Percentiles rank a stretch among this genome's conserved stretches.
These are phyloP conservation scores for Naumovozyma baii DNA, from an alignment of 805 yeast genomes.

Conservation along the genomic window DNA sequence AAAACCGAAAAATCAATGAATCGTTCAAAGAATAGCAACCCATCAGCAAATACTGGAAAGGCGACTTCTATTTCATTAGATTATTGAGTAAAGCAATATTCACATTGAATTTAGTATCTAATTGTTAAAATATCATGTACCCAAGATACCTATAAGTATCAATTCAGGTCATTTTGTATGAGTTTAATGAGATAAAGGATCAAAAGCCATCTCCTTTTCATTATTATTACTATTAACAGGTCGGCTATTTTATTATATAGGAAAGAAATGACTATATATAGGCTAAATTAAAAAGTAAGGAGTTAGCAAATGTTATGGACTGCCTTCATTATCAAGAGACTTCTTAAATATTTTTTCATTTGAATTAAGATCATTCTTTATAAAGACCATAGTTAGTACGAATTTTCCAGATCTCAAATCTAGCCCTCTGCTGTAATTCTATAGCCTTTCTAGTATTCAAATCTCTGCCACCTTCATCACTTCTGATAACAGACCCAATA, in stretches of 20 bases:
- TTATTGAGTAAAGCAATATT: slow-evolving; percentile 2
- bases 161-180: too few relatives aligned
- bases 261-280: too few relatives aligned
- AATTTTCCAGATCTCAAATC: slow-evolving; percentile 25
- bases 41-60: slow-evolving; percentile 1
- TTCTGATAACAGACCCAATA: slow-evolving; percentile 84
- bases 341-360: too few relatives aligned
- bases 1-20: slow-evolving; percentile 1
- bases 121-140: too few relatives aligned
- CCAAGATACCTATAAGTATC: too few relatives aligned
- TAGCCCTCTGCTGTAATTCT: slow-evolving; percentile 25
- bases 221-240: not conserved
- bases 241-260: not conserved
- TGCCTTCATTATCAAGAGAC: too few relatives aligned
- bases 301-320: too few relatives aligned
- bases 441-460: slow-evolving; percentile 7
- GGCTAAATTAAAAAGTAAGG: too few relatives aligned
- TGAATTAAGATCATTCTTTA: slow-evolving; percentile 7
- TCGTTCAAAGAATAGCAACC: not conserved
- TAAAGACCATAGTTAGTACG: slow-evolving; percentile 18
- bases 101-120: too few relatives aligned
- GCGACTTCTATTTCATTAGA: slow-evolving; percentile 11
- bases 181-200: too few relatives aligned
- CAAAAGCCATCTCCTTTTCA: too few relatives aligned
- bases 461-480: slow-evolving; percentile 39